Conservation (phyloP, 352 stramenopile species). For the Phytopythium ostracodes region DNA sequence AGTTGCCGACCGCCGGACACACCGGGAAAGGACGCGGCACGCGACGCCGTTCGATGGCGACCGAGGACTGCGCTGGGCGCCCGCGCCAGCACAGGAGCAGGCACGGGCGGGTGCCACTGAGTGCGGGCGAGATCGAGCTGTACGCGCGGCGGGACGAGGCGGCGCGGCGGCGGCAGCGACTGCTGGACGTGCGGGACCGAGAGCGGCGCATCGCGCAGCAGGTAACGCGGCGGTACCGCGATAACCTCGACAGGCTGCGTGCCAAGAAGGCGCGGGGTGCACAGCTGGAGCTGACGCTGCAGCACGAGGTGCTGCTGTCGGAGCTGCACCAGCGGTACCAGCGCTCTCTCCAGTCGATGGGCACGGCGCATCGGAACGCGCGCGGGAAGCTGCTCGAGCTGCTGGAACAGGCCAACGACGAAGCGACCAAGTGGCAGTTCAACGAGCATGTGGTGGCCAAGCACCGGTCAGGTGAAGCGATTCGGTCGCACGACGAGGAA, state of each 20-base stretch:
- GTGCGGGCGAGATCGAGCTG: conserved; percentile 54
- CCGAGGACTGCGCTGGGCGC: conserved; percentile 15
- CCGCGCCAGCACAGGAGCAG: conserved; percentile 5
- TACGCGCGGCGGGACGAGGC: conserved; percentile 53
- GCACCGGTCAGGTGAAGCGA: conserved; percentile 29
- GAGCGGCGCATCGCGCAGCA: conserved; percentile 59
- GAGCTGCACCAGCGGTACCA: conserved; percentile 50
- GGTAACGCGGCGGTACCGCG: conserved; percentile 66
- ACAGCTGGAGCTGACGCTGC: conserved; percentile 19
- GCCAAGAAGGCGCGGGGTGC: conserved; percentile 21
- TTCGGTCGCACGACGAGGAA: conserved; percentile 21
- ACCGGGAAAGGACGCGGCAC: neutral
- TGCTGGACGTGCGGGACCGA: conserved; percentile 54
- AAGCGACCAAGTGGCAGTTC: conserved; percentile 54
- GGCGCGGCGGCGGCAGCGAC: conserved; percentile 35
- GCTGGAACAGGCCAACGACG: conserved; percentile 38
- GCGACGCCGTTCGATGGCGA: conserved; percentile 6
- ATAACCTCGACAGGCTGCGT: conserved; percentile 56
- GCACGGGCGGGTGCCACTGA: conserved; percentile 56
- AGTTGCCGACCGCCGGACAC: neutral
- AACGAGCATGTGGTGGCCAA: conserved; percentile 30
- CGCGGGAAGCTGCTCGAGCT: conserved; percentile 52
- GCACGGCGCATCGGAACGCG: conserved; percentile 55
- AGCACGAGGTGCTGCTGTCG: conserved; percentile 39
- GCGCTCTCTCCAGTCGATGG: conserved; percentile 55